These are phyloP conservation scores for Camellia sinensis DNA, from an alignment of 148 eudicot species.

Conservation along the genomic window DNA sequence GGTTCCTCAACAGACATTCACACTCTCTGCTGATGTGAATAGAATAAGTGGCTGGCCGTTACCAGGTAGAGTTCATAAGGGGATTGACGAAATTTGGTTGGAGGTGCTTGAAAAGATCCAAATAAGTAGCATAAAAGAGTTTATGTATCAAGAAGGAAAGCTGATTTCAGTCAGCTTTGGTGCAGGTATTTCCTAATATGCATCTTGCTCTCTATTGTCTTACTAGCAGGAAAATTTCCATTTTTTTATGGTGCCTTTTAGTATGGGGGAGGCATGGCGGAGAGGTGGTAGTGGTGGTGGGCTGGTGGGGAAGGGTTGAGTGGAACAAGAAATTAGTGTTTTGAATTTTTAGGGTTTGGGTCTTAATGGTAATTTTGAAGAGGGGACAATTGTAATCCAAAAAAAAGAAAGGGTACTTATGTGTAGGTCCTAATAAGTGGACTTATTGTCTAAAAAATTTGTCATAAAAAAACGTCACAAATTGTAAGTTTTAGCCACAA, in stretches of 20 bases:
- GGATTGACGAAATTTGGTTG: slow-evolving; percentile 77
- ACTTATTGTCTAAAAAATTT: too few species aligned
- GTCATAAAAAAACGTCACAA: too few species aligned
- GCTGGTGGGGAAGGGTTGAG: too few species aligned
- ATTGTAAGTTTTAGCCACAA: too few species aligned
- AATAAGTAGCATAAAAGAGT: slow-evolving; percentile 64
- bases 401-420: too few species aligned
- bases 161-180: slow-evolving; percentile 67
- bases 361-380: too few species aligned
- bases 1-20: slow-evolving; percentile 31
- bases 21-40: slow-evolving; percentile 26
- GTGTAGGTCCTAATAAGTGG: too few species aligned
- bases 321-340: too few species aligned
- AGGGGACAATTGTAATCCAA: too few species aligned
- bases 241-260: background rate
- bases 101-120: slow-evolving; percentile 69
- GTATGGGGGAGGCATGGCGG: background rate
- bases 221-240: background rate
- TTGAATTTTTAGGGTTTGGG: too few species aligned
- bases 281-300: too few species aligned
- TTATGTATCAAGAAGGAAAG: slow-evolving; percentile 80
- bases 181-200: slow-evolving; percentile 54
- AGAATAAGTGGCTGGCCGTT: slow-evolving; percentile 28
- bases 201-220: background rate
- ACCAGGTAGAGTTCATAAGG: slow-evolving; percentile 31